Percentiles rank a stretch among this genome's conserved stretches.
Conservation (phyloP, 257 asterid genomes). For the Lithospermum erythrorhizon region DNA sequence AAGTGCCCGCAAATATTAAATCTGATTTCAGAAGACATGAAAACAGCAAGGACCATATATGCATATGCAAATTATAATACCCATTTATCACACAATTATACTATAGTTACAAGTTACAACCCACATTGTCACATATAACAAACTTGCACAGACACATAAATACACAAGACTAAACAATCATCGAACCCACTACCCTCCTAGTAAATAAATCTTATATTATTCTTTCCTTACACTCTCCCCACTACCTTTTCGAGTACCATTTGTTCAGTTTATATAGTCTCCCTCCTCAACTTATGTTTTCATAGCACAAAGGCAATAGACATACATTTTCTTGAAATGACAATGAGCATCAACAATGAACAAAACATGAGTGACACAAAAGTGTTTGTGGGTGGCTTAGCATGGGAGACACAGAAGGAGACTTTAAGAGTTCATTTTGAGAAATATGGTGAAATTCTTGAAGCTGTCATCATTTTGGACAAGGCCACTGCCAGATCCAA, state of each 20-base stretch:
- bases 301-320: background rate
- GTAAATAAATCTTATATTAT: background rate
- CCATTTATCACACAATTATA: conserved; percentile 8
- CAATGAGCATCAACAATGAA: background rate
- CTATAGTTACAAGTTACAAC: background rate
- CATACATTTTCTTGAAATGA: background rate
- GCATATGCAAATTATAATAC: background rate
- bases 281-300: background rate
- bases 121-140: conserved; percentile 8
- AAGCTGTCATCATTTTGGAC: conserved; percentile 92
- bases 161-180: no score
- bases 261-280: background rate
- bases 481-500: conserved; percentile 94
- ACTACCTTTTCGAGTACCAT: background rate
- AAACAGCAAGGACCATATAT: no score
- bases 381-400: conserved; percentile 91
- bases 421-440: conserved; percentile 66
- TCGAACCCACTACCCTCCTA: no score
- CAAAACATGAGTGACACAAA: conserved; percentile 44
- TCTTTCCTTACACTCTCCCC: background rate
- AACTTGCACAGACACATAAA: no score
- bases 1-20: no score
- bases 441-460: conserved; percentile 74
- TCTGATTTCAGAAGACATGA: no score
- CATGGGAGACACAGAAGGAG: conserved; percentile 94